These are phyloP conservation scores for Candida pseudoviswanathii DNA, from an alignment of 1,139 yeast genomes.

Conservation along the genomic window DNA sequence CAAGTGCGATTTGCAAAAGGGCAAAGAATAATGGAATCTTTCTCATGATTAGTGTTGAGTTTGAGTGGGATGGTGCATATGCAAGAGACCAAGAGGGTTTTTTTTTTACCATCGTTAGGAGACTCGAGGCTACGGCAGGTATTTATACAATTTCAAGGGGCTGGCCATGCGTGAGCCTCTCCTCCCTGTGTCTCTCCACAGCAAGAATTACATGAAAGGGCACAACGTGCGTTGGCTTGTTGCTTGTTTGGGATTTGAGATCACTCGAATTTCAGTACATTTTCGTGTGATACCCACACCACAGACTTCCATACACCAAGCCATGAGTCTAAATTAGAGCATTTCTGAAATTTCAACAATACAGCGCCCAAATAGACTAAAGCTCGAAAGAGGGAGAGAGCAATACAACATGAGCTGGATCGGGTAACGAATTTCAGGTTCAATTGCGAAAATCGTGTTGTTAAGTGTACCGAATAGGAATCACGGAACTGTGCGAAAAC, in stretches of 20 bases:
- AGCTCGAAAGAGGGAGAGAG: not conserved
- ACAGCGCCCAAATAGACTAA: too few species aligned
- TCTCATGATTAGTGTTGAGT: not conserved
- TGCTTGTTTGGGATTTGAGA: not conserved
- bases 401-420: not conserved
- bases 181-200: too few species aligned
- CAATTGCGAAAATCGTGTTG: not conserved
- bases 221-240: not conserved
- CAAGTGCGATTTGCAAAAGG: constrained; percentile 6
- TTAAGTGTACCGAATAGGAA: not conserved
- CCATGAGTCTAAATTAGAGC: too few species aligned
- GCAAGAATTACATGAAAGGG: not conserved
- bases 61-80: too few species aligned
- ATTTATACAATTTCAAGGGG: constrained; percentile 1
- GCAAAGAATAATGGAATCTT: constrained; percentile 5
- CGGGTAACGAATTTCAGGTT: not conserved
- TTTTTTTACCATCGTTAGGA: too few species aligned
- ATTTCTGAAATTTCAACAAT: not conserved
- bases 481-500: not conserved
- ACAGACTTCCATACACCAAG: not conserved
- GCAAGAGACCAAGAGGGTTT: too few species aligned
- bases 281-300: constrained; percentile 1
- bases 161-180: too few species aligned
- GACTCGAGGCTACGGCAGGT: not conserved
- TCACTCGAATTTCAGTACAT: constrained; percentile 2